Evolutionary conservation across 2,329 filamentous ascomycete genomes (phyloP), one percentile per base, ranked within the genome.

Genomic region (Hortaea sp.): DNA sequence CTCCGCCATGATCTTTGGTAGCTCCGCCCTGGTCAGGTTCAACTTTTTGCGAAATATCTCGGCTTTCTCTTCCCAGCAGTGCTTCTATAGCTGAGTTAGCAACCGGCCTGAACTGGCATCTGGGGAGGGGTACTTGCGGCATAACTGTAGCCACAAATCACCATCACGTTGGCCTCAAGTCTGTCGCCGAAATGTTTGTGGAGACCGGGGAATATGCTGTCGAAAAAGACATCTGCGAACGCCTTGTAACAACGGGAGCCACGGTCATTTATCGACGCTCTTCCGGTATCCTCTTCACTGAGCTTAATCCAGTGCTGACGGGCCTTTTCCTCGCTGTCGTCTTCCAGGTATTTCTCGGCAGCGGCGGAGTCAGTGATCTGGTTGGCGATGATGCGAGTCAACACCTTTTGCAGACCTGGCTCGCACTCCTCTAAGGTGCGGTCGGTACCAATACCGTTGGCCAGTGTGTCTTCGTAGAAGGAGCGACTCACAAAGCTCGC

Each of bases 281-380:
- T 28, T 27, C 31, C 34, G 11, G 38, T 41, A 37, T 28, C n/a
- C 45, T 43, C 31, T 39, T 10, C 51, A 6, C 42, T 13, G 12
- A 54, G 48, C 41, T 54, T 44, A 31, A 54, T 28, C 45, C 48
- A 54, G n/a, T 44, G 44, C 40, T 44, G 39, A 20, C 50, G 46
- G 39, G 41, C 37, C 11, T 48, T n/a, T 9, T 29, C 38, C 31
- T 53, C 49, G 20, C 29, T 42, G 31, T 34, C 41, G 13, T 27
- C 37, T 7, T 20, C 10, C 40, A 20, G 39, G 41, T 39, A 47
- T 11, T 13, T 6, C 6, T 13, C 20, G 20, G 20, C 20, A 20
- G 20, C 20, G 10, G 20, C 40, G 39, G 10, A 35, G 39, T 11
- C 20, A 35, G 7, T 29, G 9, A 37, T 10, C 29, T 40, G 27